Conservation (phyloP, 768 basidiomycete genomes). For the Candolleomyces efflorescens region DNA sequence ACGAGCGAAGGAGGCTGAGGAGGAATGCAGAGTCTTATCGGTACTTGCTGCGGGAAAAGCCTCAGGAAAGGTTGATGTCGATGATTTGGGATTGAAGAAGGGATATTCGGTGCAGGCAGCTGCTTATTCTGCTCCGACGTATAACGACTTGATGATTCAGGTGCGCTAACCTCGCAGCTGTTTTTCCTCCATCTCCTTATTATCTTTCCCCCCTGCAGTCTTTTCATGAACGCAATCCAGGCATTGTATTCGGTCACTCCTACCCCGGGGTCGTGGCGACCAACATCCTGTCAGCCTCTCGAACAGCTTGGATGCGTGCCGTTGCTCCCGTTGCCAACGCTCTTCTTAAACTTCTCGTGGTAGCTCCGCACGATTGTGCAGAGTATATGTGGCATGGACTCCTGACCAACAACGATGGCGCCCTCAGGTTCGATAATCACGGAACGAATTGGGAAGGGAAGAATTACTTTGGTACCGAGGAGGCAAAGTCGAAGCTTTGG, state of each 20-base stretch:
- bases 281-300: constrained; percentile 18
- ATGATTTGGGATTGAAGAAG: constrained; percentile 46
- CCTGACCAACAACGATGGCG: constrained; percentile 20
- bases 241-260: constrained; percentile 34
- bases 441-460: constrained; percentile 30
- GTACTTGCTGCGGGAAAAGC: constrained; percentile 31
- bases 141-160: constrained; percentile 48
- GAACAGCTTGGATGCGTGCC: constrained; percentile 20
- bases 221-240: constrained; percentile 30
- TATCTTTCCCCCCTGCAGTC: constrained; percentile 18
- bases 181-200: no score
- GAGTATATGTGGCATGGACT: constrained; percentile 33
- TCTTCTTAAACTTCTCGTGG: constrained; percentile 21
- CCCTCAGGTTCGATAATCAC: constrained; percentile 25
- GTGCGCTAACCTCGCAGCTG: constrained; percentile 28
- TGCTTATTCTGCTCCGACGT: constrained; percentile 28
- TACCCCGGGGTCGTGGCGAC: constrained; percentile 38
- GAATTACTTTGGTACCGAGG: constrained; percentile 31
- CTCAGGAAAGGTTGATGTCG: constrained; percentile 32
- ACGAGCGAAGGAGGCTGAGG: constrained; percentile 37
- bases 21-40: constrained; percentile 46
- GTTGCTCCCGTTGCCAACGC: constrained; percentile 13
- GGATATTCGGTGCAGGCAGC: constrained; percentile 28
- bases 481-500: constrained; percentile 32
- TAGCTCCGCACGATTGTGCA: constrained; percentile 23